These are phyloP conservation scores for Hemisphaericaspora xylanilytica DNA, from an alignment of 1,139 yeast genomes.

Conservation along the genomic window DNA sequence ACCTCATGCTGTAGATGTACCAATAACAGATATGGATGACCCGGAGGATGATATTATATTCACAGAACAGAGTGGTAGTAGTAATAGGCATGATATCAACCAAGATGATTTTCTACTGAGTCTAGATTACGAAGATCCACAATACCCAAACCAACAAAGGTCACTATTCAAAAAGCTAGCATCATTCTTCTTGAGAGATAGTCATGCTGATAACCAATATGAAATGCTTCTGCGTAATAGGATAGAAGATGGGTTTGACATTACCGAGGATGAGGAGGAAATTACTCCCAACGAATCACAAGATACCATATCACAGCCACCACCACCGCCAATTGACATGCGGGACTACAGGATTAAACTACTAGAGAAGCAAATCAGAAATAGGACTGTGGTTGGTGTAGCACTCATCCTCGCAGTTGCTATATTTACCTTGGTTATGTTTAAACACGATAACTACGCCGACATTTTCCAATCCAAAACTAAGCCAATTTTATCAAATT, in stretches of 20 bases:
- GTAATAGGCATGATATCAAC: neutral
- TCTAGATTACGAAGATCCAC: constrained; percentile 22
- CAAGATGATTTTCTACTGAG: constrained; percentile 18
- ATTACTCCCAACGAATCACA: constrained; percentile 7
- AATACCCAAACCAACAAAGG: constrained; percentile 3
- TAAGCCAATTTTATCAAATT: constrained; percentile 49
- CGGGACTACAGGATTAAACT: constrained; percentile 13
- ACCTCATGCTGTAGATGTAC: constrained; percentile 50
- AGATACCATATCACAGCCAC: constrained; percentile 1
- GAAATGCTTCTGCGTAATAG: constrained; percentile 13
- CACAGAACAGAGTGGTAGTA: constrained; percentile 16
- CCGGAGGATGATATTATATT: constrained; percentile 45
- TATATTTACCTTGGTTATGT: constrained; percentile 7
- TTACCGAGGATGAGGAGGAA: constrained; percentile 6
- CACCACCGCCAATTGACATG: constrained; percentile 11
- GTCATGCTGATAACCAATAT: constrained; percentile 10
- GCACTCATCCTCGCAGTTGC: constrained; percentile 9
- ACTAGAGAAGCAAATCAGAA: constrained; percentile 13
- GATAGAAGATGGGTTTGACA: constrained; percentile 6
- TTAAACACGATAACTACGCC: neutral
- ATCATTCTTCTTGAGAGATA: constrained; percentile 8
- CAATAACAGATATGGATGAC: constrained; percentile 58
- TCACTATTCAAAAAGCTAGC: constrained; percentile 9
- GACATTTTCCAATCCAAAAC: neutral
- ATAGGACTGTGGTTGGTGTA: constrained; percentile 12